These are phyloP conservation scores for Streptanthus diversifolius DNA, from an alignment of 345 rosid species.

Conservation along the genomic window DNA sequence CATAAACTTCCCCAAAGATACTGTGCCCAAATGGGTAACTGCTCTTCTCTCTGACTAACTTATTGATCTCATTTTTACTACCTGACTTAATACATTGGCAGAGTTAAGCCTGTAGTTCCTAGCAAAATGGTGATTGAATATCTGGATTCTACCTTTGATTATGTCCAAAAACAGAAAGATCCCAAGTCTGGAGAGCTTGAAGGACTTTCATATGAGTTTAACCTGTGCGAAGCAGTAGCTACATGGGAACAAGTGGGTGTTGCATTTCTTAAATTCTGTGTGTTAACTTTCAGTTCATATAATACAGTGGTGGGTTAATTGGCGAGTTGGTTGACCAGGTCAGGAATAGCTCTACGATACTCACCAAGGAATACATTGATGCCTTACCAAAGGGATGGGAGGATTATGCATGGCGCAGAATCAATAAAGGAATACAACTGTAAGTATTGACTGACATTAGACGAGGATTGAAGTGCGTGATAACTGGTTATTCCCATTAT, in stretches of 20 bases:
- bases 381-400: conserved; percentile 95
- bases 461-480: not conserved
- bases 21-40: conserved; percentile 87
- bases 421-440: conserved; percentile 88
- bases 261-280: conserved; percentile 7
- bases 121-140: not conserved
- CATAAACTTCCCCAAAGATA: conserved; percentile 63
- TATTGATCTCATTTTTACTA: not conserved
- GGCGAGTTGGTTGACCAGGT: conserved; percentile 64
- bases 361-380: conserved; percentile 89
- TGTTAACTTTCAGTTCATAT: conserved; percentile 1
- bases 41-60: not conserved
- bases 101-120: not conserved
- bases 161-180: conserved; percentile 55
- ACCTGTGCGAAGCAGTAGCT: conserved; percentile 90
- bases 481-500: not conserved
- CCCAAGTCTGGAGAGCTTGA: conserved; percentile 85
- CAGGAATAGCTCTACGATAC: conserved; percentile 83
- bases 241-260: conserved; percentile 68
- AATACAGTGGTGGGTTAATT: conserved; percentile 40
- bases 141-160: not conserved
- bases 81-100: not conserved
- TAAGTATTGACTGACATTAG: conserved; percentile 38
- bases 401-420: conserved; percentile 94
- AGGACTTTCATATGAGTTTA: conserved; percentile 70